Base-by-base conservation (phyloP, 1,284 basidiomycete species). In the Cronartium ribicola region DNA sequence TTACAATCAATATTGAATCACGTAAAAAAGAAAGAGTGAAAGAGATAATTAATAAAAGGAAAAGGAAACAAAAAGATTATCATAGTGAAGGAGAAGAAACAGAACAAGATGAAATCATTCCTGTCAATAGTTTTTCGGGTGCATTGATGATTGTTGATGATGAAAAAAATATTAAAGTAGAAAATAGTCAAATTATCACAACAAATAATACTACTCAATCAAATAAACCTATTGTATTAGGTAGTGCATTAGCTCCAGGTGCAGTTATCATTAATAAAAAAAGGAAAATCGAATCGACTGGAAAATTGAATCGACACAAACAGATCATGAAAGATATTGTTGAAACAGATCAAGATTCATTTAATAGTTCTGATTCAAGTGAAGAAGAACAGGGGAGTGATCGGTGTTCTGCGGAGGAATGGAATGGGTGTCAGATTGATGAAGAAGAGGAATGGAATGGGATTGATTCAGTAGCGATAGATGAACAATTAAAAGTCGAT, bases 361-460 rank as follows among this genome's bases (percentile, higher is more conserved):
- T 59, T 7, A n/a, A 67, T 20, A 39, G 66, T 37, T 67, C 66
- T 13, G 46, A 67, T 57, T 55, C 51, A 17, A 67, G 66, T 55
- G 22, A 67, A 39, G 65, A 66, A 7, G 44, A 66, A 11, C 2
- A 59, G 43, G 22, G 3, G 0, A 29, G 60, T n/a, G 13, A 22
- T 29, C 43, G 43, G 37, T 10, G 7, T 13, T 65, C 63, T 10
- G 7, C 46, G 29, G 7, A 41, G 41, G 59, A 8, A 22, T n/a
- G n/a, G 62, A 36, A 10, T 51, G 20, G 46, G 13, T 51, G 13
- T 20, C 61, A 20, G n/a, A 17, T 13, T 51, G 68, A 46, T n/a
- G 70, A 72, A 3, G 71, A 74, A 62, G 65, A 74, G 55, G 71
- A 74, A 46, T 74, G 71, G 71, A 59, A n/a, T 61, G 71, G 71